Conservation (phyloP, 2,329 filamentous ascomycete genomes). For the Westerdykella ornata region DNA sequence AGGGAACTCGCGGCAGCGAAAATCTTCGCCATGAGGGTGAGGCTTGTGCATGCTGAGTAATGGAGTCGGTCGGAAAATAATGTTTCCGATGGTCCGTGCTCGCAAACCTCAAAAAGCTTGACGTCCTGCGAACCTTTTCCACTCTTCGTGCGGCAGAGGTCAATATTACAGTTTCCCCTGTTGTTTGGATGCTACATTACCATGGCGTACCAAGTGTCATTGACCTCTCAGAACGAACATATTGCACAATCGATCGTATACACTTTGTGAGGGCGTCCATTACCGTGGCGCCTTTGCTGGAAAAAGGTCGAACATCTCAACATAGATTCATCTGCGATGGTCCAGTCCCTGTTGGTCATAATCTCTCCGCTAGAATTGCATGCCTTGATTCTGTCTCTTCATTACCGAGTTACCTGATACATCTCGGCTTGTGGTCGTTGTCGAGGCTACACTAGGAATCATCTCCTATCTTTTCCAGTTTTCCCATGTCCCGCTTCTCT, state of each 20-base stretch:
- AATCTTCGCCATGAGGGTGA: neutral
- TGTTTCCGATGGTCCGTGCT: slow-evolving; percentile 2
- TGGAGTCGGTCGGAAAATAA: neutral
- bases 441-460: slow-evolving; percentile 37
- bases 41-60: neutral
- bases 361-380: too few relatives aligned
- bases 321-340: neutral
- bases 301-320: slow-evolving; percentile 50
- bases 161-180: slow-evolving; percentile 66
- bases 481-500: slow-evolving; percentile 87
- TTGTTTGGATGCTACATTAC: slow-evolving; percentile 58
- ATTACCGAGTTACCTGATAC: too few relatives aligned
- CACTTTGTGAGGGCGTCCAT: slow-evolving; percentile 35
- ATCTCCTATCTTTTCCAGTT: slow-evolving; percentile 89
- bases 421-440: too few relatives aligned
- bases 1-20: slow-evolving; percentile 8
- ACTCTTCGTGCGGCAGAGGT: slow-evolving; percentile 68
- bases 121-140: slow-evolving; percentile 39
- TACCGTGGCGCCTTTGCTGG: slow-evolving; percentile 35
- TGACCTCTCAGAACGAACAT: slow-evolving; percentile 64
- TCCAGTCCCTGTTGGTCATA: too few relatives aligned
- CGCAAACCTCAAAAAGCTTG: slow-evolving; percentile 19
- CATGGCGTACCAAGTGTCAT: slow-evolving; percentile 62
- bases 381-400: too few relatives aligned
- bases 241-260: slow-evolving; percentile 59